A percentile compares a stretch with the other conserved stretches of the same genome.
Evolutionary conservation across 371 early-diverging fungal species (phyloP).

Genomic region (Chytridium lagenaria): DNA sequence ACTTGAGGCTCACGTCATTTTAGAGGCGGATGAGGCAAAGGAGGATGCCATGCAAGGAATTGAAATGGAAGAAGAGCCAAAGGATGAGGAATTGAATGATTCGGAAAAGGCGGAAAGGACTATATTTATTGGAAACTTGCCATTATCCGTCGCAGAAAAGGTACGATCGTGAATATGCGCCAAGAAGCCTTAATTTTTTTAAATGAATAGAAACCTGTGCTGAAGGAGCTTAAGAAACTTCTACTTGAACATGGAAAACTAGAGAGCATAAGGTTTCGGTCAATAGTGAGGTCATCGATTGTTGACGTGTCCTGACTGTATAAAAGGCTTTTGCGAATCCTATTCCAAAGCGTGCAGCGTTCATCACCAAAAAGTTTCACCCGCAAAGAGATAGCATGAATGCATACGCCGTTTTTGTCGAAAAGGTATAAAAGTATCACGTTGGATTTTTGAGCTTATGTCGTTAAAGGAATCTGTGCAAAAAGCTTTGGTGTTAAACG

Average conservation of each 20-base stretch:
- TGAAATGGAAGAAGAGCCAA: not conserved
- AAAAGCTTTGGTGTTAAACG: constrained; percentile 74
- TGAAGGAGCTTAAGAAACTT: constrained; percentile 66
- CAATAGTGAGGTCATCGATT: constrained; percentile 60
- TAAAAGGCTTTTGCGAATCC: constrained; percentile 69
- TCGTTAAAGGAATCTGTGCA: constrained; percentile 58
- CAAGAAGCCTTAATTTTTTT: not conserved
- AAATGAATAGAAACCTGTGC: constrained; percentile 49
- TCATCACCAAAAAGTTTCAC: constrained; percentile 76
- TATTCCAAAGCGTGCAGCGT: constrained; percentile 76
- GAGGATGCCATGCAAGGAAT: not conserved
- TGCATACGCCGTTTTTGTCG: constrained; percentile 84
- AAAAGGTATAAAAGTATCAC: constrained; percentile 28
- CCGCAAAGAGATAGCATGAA: constrained; percentile 82
- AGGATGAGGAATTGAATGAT: not conserved
- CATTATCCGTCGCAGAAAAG: constrained; percentile 67
- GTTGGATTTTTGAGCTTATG: not conserved
- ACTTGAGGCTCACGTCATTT: not conserved
- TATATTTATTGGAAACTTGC: constrained; percentile 83
- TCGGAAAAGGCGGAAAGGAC: constrained; percentile 63
- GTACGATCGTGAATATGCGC: constrained; percentile 37
- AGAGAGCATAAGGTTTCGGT: constrained; percentile 89
- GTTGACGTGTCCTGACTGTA: not conserved
- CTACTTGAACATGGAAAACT: constrained; percentile 78
- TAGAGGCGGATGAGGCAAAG: not conserved